phyloP scores from a whole-genome alignment of 2,329 filamentous ascomycete species.

The Alternaria sp. region DNA sequence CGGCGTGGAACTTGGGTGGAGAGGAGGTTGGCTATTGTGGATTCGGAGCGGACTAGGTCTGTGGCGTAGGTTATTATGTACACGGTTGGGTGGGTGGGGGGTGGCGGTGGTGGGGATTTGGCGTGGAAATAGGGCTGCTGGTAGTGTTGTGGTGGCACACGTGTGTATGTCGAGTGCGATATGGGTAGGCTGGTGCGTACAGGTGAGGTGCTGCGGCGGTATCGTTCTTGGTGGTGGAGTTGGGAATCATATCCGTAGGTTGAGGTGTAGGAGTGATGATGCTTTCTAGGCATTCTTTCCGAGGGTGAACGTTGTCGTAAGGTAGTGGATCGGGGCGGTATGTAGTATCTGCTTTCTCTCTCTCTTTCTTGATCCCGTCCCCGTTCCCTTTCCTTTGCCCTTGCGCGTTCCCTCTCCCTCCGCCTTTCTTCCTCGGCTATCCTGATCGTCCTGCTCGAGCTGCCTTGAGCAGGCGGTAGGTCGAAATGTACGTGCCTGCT shows the following conservation, averaged over 20 bases:
- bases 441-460: neutral
- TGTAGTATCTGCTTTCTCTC: neutral
- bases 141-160: neutral
- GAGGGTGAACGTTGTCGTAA: neutral
- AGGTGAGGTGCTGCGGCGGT: neutral
- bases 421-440: neutral
- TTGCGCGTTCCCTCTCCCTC: neutral
- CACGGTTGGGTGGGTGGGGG: slow-evolving; percentile 26
- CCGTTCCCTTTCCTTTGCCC: neutral
- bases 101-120: neutral
- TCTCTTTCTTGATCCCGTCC: neutral
- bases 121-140: neutral
- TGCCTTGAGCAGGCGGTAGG: slow-evolving; percentile 2
- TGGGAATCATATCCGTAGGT: slow-evolving; percentile 3
- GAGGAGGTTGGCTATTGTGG: slow-evolving; percentile 17
- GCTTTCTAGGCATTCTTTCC: neutral
- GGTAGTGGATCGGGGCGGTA: neutral
- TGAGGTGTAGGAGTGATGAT: neutral
- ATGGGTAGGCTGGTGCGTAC: neutral
- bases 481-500: slow-evolving; percentile 15
- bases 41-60: slow-evolving; percentile 8
- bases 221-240: neutral
- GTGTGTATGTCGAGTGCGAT: neutral
- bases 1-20: slow-evolving; percentile 23
- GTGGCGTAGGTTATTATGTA: slow-evolving; percentile 38